These are phyloP conservation scores for Comarum palustre DNA, from an alignment of 306 rosid genomes.

Conservation along the genomic window DNA sequence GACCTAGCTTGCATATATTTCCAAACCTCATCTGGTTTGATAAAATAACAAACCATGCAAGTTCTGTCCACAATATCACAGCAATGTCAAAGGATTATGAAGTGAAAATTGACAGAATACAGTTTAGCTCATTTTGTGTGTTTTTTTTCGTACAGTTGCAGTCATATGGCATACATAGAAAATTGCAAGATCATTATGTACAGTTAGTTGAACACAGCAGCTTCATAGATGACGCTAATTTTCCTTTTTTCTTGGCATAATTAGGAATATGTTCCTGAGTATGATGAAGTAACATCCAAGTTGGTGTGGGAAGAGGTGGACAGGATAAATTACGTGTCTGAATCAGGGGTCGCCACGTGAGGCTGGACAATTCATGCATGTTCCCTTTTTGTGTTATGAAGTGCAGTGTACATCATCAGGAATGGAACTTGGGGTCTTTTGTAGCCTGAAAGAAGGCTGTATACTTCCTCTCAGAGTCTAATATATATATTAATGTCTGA, in stretches of 20 bases:
- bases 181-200: not conserved
- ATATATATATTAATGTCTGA: not conserved
- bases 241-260: constrained; percentile 14
- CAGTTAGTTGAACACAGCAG: not conserved
- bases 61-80: not conserved
- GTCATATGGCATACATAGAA: not conserved
- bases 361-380: constrained; percentile 9
- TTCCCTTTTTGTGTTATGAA: constrained; percentile 34
- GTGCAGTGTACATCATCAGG: constrained; percentile 34
- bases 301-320: constrained; percentile 90
- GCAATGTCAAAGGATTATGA: not conserved
- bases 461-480: constrained; percentile 5
- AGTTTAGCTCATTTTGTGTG: not conserved
- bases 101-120: not conserved
- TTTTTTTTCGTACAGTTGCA: not conserved
- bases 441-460: constrained; percentile 22
- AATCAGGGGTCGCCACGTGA: constrained; percentile 75
- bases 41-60: not conserved
- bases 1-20: not conserved
- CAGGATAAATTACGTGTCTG: constrained; percentile 57
- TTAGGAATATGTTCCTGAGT: constrained; percentile 86
- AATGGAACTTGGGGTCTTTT: constrained; percentile 26
- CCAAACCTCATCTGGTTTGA: not conserved
- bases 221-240: not conserved
- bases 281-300: constrained; percentile 81